Base-by-base conservation (phyloP, 1,284 basidiomycete genomes). In the Leccinum glutinopallens region DNA sequence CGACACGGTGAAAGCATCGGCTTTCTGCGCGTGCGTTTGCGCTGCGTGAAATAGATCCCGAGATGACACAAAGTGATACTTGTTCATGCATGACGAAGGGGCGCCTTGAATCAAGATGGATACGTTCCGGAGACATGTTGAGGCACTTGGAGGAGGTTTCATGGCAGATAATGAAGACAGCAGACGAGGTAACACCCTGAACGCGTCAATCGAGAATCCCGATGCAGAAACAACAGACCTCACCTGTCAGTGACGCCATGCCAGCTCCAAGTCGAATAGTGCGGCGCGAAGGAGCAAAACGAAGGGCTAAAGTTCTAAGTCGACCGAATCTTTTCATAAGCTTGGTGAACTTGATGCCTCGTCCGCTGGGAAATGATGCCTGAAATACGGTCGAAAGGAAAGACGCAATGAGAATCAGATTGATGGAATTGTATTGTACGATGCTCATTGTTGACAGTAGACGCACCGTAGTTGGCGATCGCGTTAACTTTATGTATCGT, bases 401-500 rank as follows among this genome's bases (percentile, higher is more conserved):
- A 22, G 22, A 22, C 22, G 22, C 22, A 22, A 25, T 25, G 25
- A 25, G 25, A 25, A 25, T 25, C 25, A 25, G 25, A 25, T 25
- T 25, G 25, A 25, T 25, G 25, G 25, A 25, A 25, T 25, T 25
- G 25, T 25, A 25, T 25, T 25, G 25, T 25, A 25, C 25, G 25
- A 25, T 25, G 25, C 25, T 25, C 25, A 25, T 25, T 25, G 25
- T 25, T 25, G 25, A 25, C 25, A 25, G 25, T 25, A 25, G 25
- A 25, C 25, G 25, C 25, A 25, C 4, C 25, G 25, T 25, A 25
- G 25, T 25, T 25, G 25, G 25, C 25, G 25, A 25, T 25, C 25
- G 25, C 25, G 4, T 25, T 25, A 65, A 97, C 85, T 81, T 97
- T 98, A 78, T 93, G 88, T 70, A 97, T 93, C 39, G 91, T 89